phyloP scores from a whole-genome alignment of 83 land plant genomes.

The Picea mariana region DNA sequence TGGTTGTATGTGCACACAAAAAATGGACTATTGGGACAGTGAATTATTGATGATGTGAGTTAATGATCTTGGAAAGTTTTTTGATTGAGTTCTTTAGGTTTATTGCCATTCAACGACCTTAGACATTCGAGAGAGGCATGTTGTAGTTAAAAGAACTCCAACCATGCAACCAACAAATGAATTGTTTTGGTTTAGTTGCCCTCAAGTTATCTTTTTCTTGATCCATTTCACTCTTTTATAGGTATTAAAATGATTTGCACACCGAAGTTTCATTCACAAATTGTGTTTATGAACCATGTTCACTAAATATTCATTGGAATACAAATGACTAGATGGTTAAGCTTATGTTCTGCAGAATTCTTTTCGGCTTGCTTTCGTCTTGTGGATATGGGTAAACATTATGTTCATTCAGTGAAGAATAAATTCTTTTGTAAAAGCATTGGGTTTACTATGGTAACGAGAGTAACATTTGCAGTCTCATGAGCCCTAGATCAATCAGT shows the following conservation, averaged over 20 bases:
- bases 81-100: neutral
- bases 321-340: neutral
- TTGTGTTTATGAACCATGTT: too few relatives aligned
- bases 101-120: slow-evolving; percentile 27
- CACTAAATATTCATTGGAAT: too few relatives aligned
- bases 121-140: slow-evolving; percentile 38
- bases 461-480: too few relatives aligned
- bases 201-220: slow-evolving; percentile 47
- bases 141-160: slow-evolving; percentile 52
- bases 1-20: slow-evolving; percentile 40
- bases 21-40: too few relatives aligned
- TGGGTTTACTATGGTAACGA: too few relatives aligned
- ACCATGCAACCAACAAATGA: slow-evolving; percentile 49
- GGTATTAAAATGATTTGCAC: slow-evolving; percentile 27
- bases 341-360: slow-evolving; percentile 48
- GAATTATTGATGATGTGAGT: neutral
- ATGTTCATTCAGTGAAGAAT: slow-evolving; percentile 2
- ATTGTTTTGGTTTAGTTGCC: slow-evolving; percentile 65
- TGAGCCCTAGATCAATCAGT: too few relatives aligned
- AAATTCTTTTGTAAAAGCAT: neutral
- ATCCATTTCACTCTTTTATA: slow-evolving; percentile 60
- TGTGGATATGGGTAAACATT: slow-evolving; percentile 53
- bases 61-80: neutral
- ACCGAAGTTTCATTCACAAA: neutral
- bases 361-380: slow-evolving; percentile 62